Conservation (phyloP, 1,284 basidiomycete genomes). For the Austroboletus novae-zelandiae region DNA sequence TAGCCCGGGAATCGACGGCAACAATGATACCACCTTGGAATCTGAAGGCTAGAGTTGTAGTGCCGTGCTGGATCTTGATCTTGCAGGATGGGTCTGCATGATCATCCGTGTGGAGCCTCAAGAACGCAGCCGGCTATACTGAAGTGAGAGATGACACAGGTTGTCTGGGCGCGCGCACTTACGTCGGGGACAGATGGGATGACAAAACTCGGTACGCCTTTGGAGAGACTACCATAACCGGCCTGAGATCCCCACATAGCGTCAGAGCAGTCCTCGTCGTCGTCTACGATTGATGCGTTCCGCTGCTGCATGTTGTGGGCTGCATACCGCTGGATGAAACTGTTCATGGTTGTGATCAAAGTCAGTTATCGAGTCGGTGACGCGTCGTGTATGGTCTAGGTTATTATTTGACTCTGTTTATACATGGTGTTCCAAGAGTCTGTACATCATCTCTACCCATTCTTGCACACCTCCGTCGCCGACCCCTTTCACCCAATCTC, state of each 20-base stretch:
- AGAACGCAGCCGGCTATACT: constrained; percentile 80
- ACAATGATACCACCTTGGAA: constrained; percentile 98
- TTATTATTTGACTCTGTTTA: constrained; percentile 26
- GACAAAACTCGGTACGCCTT: constrained; percentile 67
- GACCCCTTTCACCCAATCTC: constrained; percentile 58
- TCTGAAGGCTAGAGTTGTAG: constrained; percentile 97
- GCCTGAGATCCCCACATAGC: constrained; percentile 78
- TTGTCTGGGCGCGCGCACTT: constrained; percentile 33
- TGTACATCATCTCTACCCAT: constrained; percentile 61
- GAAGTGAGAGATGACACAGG: constrained; percentile 17
- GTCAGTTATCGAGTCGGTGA: too few relatives aligned
- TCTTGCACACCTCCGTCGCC: constrained; percentile 54
- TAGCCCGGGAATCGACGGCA: constrained; percentile 96
- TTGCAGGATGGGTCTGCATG: constrained; percentile 88
- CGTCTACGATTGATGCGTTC: constrained; percentile 47
- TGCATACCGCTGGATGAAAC: constrained; percentile 64
- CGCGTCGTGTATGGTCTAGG: constrained; percentile 13
- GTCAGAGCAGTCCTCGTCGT: constrained; percentile 64
- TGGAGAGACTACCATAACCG: constrained; percentile 72
- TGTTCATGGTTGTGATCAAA: constrained; percentile 62
- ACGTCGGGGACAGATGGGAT: constrained; percentile 75
- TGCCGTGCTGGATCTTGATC: constrained; percentile 99
- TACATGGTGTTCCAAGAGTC: constrained; percentile 39
- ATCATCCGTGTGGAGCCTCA: constrained; percentile 90
- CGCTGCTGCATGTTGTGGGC: constrained; percentile 43